Conservation (phyloP, 208 protist genomes). For the Leishmania guyanensis region DNA sequence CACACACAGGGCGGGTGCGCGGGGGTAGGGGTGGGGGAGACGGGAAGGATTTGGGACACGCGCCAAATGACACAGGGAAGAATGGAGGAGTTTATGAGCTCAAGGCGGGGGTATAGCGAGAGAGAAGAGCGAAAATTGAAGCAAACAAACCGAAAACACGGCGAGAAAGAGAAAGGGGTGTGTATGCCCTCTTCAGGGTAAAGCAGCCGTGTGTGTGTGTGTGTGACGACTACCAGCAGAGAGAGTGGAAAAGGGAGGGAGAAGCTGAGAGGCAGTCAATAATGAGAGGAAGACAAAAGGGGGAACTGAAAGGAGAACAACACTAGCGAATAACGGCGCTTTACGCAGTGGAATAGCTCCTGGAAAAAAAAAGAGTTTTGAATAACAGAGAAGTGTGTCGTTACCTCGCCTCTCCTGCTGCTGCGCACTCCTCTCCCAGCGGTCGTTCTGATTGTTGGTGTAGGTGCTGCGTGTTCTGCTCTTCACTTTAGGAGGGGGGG, state of each 20-base stretch:
- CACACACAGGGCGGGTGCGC: too few species aligned
- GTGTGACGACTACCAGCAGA: not conserved
- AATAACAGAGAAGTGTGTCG: not conserved
- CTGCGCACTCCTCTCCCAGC: not conserved
- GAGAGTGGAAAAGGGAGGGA: not conserved
- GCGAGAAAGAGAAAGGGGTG: not conserved
- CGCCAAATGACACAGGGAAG: too few species aligned
- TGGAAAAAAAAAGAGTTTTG: not conserved
- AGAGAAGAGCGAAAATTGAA: not conserved
- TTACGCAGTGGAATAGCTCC: not conserved
- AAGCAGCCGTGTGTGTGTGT: not conserved
- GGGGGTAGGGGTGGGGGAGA: not conserved
- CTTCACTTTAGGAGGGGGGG: not conserved
- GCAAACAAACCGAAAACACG: not conserved
- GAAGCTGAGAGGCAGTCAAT: not conserved
- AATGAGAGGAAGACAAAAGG: not conserved
- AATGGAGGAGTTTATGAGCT: not conserved
- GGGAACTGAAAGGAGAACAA: not conserved
- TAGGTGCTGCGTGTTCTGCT: not conserved
- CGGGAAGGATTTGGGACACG: too few species aligned
- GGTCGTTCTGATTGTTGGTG: not conserved
- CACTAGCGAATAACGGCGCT: not conserved
- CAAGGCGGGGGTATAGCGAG: not conserved
- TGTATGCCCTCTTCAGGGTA: not conserved
- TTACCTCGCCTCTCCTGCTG: not conserved